Base-by-base conservation (phyloP, 169 alveolate species). In the Eimeria praecox region DNA sequence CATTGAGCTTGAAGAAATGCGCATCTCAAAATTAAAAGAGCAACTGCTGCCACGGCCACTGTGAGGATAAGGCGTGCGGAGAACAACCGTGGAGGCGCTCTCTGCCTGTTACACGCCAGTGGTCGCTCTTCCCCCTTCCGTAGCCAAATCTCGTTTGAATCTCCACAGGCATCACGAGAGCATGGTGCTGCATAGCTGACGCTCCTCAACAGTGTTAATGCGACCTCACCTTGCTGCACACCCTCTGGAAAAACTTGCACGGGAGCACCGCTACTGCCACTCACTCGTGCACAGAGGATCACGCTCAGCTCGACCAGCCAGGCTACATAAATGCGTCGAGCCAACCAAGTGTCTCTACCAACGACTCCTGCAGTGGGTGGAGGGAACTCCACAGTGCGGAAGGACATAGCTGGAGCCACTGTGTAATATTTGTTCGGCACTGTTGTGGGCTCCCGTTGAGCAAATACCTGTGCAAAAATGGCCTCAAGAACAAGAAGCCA, bases 41-140 rank as follows among this genome's bases (percentile, higher is more conserved):
- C 83, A 73, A 73, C 30, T 20, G 83, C 83, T 73, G 83, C 54
- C 49, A 73, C 2, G 16, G 83, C 83, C 83, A 35, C 27, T 38
- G 52, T 73, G 83, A 35, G 0, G 54, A 73, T 38, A 52, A 73
- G 54, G 20, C 54, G 54, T 1, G 52, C 2, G 54, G 83, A 2
- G 54, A 38, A 38, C 49, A 38, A n/a, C 2, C 54, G 49, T 49
- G 35, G 30, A 73, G 83, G 12, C 33, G 54, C 33, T 33, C 54
- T 73, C 12, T 20, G 49, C 42, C 83, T 35, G 52, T 30, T 30
- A 38, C 38, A 73, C 3, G 20, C 10, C 52, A 6, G 33, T 18
- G 83, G 54, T 16, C 1, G 54, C 30, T 2, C 52, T 10, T 8
- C 52, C 52, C 30, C 54, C 54, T 33, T 73, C 54, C 30, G 14